Conservation (phyloP, 805 yeast species). For the Pichia nakasei region DNA sequence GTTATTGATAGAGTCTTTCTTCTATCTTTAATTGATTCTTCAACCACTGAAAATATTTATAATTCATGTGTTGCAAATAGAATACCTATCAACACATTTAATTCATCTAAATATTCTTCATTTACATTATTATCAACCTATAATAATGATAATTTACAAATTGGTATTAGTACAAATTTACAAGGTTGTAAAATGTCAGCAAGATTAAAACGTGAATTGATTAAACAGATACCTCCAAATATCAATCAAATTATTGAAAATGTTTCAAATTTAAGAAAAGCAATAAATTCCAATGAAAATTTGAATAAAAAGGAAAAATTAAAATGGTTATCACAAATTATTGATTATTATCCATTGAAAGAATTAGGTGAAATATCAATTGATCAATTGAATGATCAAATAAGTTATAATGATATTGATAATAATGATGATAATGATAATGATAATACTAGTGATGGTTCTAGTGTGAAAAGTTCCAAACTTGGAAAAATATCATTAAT, state of each 20-base stretch:
- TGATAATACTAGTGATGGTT: background rate
- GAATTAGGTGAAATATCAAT: conserved; percentile 53
- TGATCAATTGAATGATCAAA: conserved; percentile 39
- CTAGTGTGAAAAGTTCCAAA: conserved; percentile 2
- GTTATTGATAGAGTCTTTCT: conserved; percentile 76
- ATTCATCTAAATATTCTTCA: conserved; percentile 60
- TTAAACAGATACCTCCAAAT: conserved; percentile 55
- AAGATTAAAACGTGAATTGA: conserved; percentile 67
- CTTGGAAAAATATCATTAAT: conserved; percentile 68
- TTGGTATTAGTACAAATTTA: conserved; percentile 80
- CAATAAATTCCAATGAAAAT: conserved; percentile 27
- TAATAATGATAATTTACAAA: conserved; percentile 57
- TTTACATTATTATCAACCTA: conserved; percentile 70
- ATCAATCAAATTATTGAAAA: conserved; percentile 60
- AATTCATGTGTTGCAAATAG: conserved; percentile 48
- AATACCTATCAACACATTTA: conserved; percentile 78
- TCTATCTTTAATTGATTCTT: conserved; percentile 19
- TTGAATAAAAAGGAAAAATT: conserved; percentile 47
- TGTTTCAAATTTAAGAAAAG: conserved; percentile 56
- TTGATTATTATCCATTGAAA: conserved; percentile 78
- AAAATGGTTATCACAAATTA: conserved; percentile 82
- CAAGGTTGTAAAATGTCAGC: conserved; percentile 84
- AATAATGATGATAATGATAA: background rate
- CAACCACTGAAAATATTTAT: conserved; percentile 34
- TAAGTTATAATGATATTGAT: conserved; percentile 6